Evolutionary conservation across 1,139 yeast species (phyloP).

Genomic region (Yamadazyma atmosphaerica): DNA sequence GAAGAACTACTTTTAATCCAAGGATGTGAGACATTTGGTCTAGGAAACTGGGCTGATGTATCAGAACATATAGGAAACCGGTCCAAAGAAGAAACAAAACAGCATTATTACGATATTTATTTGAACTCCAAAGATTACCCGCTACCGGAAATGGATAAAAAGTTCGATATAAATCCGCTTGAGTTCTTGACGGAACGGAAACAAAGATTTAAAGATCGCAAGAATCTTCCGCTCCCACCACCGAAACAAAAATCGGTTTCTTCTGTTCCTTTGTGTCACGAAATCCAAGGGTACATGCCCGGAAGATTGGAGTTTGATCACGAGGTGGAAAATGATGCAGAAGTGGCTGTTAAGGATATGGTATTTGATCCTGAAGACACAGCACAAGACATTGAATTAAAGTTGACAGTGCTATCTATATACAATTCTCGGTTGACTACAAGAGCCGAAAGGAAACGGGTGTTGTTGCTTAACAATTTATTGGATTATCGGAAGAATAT

Average conservation of each 20-base stretch:
- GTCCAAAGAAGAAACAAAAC: slow-evolving; percentile 85
- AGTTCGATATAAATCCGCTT: slow-evolving; percentile 64
- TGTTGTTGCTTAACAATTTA: slow-evolving; percentile 71
- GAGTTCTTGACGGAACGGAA: slow-evolving; percentile 72
- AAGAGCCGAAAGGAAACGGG: slow-evolving; percentile 89
- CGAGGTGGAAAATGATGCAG: slow-evolving; percentile 97
- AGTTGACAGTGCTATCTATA: slow-evolving; percentile 82
- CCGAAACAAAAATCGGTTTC: slow-evolving; percentile 88
- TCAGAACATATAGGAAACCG: slow-evolving; percentile 94
- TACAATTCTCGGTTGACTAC: slow-evolving; percentile 87
- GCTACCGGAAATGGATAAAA: slow-evolving; percentile 72
- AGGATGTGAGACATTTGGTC: slow-evolving; percentile 87
- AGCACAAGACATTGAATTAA: slow-evolving; percentile 83
- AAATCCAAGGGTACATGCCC: slow-evolving; percentile 97
- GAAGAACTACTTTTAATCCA: slow-evolving; percentile 86
- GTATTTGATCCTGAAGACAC: slow-evolving; percentile 92
- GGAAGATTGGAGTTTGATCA: slow-evolving; percentile 95
- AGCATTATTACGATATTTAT: slow-evolving; percentile 75
- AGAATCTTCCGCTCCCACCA: slow-evolving; percentile 65
- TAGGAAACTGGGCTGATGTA: slow-evolving; percentile 97
- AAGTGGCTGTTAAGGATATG: slow-evolving; percentile 90
- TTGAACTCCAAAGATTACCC: slow-evolving; percentile 75
- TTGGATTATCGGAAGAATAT: slow-evolving; percentile 83
- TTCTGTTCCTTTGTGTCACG: slow-evolving; percentile 94
- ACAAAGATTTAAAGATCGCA: slow-evolving; percentile 67